Percentiles rank a stretch among this genome's conserved stretches.
Evolutionary conservation across 805 yeast species (phyloP).

Genomic region (Helenozyma rhizophorensis): DNA sequence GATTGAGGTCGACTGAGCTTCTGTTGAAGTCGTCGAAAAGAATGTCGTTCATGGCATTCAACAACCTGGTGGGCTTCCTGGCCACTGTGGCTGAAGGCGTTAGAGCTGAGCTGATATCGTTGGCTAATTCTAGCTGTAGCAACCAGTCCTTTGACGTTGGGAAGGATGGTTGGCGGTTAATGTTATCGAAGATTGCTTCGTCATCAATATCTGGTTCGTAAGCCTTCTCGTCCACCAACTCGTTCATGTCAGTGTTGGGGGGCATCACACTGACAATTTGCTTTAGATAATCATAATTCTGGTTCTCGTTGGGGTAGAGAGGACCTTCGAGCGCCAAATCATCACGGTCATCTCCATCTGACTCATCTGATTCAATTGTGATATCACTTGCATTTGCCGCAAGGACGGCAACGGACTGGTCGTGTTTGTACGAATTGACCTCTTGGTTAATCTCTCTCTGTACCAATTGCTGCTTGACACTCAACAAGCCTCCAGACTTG

Average conservation of each 20-base stretch:
- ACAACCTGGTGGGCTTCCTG: slow-evolving; percentile 14
- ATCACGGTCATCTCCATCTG: slow-evolving; percentile 8
- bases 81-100: slow-evolving; percentile 19
- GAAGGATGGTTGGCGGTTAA: slow-evolving; percentile 41
- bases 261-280: slow-evolving; percentile 32
- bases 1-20: slow-evolving; percentile 12
- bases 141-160: slow-evolving; percentile 61
- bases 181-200: slow-evolving; percentile 29
- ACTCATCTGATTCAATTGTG: slow-evolving; percentile 25
- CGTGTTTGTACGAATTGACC: slow-evolving; percentile 19
- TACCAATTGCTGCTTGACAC: slow-evolving; percentile 27
- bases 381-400: slow-evolving; percentile 29
- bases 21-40: slow-evolving; percentile 45
- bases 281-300: slow-evolving; percentile 30
- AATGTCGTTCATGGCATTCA: slow-evolving; percentile 42
- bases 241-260: slow-evolving; percentile 24
- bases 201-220: slow-evolving; percentile 61
- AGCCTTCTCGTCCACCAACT: slow-evolving; percentile 55
- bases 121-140: slow-evolving; percentile 53
- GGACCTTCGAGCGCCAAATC: slow-evolving; percentile 12
- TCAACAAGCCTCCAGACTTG: slow-evolving; percentile 18
- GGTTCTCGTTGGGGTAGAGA: slow-evolving; percentile 8
- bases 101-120: slow-evolving; percentile 41
- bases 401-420: slow-evolving; percentile 18
- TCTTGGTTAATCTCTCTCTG: slow-evolving; percentile 27